Base-by-base conservation (phyloP, 2,329 filamentous ascomycete species). In the Aspergillus sp. region DNA sequence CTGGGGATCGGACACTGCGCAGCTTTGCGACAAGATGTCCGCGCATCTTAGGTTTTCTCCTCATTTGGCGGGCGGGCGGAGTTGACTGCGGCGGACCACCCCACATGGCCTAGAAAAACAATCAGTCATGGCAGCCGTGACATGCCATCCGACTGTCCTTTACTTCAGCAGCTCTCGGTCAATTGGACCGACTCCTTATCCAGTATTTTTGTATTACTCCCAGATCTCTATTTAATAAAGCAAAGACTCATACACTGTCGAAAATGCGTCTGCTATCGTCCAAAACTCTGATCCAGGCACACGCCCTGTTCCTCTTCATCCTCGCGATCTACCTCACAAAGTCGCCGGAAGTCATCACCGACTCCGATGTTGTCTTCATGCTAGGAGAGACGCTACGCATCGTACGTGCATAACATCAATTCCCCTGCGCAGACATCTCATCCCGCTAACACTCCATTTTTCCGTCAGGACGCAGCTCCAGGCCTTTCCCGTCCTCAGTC, bases 231-330 rank as follows among this genome's bases (percentile, higher is more conserved):
- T 14, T 17, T 10, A 17, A 6, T 22, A 1, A 24, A 22, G 7
- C 26, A 13, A 19, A 33, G 44, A 32, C 20, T 24, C 40, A 38
- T 45, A 42, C 26, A 44, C 19, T 32, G 30, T 47, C 10, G 8
- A 77, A 49, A 56, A 96, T 96, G 92, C 87, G 84, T 30, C 78
- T 95, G 69, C 81, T 96, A 65, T 91, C 89, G 2, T 85, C 86
- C 55, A 87, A 82, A 66, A 89, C 87, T 8, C 86, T 96, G 70
- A 87, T 96, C 63, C 87, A 89, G 62, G 86, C 85, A 48, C 77
- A 96, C 61, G 88, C 88, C 61, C 82, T 95, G 68, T 90, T 94
- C 76, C 89, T 96, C 74, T 73, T 96, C 59, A 89, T 89, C 5
- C 78, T 94, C 45, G 90, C 86, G 63, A 91, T 87, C 73, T 90